Evolutionary conservation across 2,329 filamentous ascomycete species (phyloP).

Genomic region (Neofusicoccum kwambonambiense): DNA sequence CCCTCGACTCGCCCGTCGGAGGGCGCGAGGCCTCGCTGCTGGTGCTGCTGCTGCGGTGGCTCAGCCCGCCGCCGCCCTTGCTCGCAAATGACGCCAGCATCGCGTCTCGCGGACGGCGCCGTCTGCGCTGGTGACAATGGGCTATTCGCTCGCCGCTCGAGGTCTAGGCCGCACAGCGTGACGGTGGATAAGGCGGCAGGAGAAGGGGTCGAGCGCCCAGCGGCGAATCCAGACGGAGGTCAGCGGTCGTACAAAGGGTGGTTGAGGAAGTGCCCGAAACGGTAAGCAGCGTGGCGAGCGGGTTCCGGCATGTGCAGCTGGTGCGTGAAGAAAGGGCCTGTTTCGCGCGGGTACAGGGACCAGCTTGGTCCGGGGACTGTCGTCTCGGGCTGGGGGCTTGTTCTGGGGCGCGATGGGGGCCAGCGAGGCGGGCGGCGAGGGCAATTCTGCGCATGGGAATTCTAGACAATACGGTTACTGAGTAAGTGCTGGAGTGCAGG

Average conservation of each 20-base stretch:
- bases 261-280: neutral
- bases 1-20: neutral
- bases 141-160: neutral
- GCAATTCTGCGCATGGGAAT: slow-evolving; percentile 5
- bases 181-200: neutral
- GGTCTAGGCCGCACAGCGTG: neutral
- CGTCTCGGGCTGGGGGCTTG: neutral
- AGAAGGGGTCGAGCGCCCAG: neutral
- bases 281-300: neutral
- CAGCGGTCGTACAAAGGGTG: neutral
- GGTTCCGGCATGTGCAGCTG: neutral
- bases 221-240: neutral
- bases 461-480: slow-evolving; percentile 8
- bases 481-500: neutral
- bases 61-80: neutral
- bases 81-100: neutral
- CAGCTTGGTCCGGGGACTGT: neutral
- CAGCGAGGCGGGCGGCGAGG: neutral
- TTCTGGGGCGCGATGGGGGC: neutral
- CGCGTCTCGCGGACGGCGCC: neutral
- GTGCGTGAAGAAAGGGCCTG: neutral
- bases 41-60: neutral
- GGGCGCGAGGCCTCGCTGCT: neutral
- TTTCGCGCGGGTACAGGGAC: neutral
- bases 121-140: neutral